phyloP scores from a whole-genome alignment of 2,329 filamentous ascomycete genomes.

The Colletotrichum navitas region DNA sequence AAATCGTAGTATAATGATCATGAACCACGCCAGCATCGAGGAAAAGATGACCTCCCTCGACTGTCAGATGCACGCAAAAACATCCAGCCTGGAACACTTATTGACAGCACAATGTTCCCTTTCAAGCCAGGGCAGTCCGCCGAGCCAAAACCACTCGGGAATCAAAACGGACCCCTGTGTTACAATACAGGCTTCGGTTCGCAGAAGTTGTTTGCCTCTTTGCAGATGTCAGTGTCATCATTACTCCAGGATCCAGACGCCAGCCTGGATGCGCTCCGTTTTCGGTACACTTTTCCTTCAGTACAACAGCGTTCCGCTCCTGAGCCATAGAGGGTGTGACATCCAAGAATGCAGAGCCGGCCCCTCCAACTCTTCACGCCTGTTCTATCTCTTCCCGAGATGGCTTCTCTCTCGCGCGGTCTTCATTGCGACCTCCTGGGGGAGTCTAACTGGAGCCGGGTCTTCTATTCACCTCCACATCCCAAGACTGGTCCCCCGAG shows the following conservation, averaged over 20 bases:
- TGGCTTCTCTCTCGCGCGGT: constrained; percentile 19
- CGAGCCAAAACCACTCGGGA: not conserved
- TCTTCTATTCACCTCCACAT: constrained; percentile 14
- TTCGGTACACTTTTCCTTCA: constrained; percentile 12
- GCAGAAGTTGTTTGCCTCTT: not conserved
- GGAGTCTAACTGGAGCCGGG: constrained; percentile 6
- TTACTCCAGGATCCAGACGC: not conserved
- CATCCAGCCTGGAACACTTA: not conserved
- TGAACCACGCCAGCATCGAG: not conserved
- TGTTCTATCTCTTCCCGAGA: constrained; percentile 23
- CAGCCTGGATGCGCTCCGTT: constrained; percentile 13
- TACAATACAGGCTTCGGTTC: not conserved
- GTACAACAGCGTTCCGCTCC: constrained; percentile 8
- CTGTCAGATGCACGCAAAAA: not conserved
- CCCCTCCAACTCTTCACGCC: not conserved
- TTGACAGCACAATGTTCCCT: not conserved
- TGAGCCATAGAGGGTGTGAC: constrained; percentile 4
- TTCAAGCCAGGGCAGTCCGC: not conserved
- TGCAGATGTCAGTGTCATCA: constrained; percentile 32
- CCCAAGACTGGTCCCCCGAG: not conserved
- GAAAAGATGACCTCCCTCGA: not conserved
- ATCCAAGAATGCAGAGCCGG: not conserved
- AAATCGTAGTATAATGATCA: not conserved
- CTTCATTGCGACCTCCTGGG: constrained; percentile 11
- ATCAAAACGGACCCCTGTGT: not conserved